phyloP scores from a whole-genome alignment of 2,329 filamentous ascomycete species.

The Ceratocystis diversiconidia region DNA sequence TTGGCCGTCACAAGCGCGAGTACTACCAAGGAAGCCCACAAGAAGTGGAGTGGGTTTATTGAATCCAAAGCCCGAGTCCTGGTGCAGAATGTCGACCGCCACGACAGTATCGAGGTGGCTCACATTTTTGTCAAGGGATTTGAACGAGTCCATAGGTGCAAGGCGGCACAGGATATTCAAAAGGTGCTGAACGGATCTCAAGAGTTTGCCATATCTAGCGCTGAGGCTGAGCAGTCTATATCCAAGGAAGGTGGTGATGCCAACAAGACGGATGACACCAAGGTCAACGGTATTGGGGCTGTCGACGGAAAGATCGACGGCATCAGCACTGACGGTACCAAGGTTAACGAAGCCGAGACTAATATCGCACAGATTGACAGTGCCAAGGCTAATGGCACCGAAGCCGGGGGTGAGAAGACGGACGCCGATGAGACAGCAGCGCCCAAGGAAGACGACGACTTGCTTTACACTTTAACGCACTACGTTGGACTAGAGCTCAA shows the following conservation, averaged over 20 bases:
- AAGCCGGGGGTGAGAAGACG: conserved; percentile 21
- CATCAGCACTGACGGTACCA: too few species aligned
- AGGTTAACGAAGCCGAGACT: too few species aligned
- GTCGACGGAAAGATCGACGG: conserved; percentile 21
- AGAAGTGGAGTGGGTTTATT: conserved; percentile 79
- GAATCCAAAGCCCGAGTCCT: conserved; percentile 85
- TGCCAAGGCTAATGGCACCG: conserved; percentile 18
- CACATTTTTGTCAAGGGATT: conserved; percentile 91
- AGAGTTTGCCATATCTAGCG: conserved; percentile 28
- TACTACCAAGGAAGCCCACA: conserved; percentile 68
- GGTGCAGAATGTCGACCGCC: conserved; percentile 68
- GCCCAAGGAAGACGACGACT: conserved; percentile 21
- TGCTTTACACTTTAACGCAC: conserved; percentile 77
- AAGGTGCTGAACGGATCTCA: conserved; percentile 42
- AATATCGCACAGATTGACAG: too few species aligned
- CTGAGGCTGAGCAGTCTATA: not conserved
- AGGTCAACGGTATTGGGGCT: conserved; percentile 27
- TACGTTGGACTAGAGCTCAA: conserved; percentile 80
- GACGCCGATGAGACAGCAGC: conserved; percentile 23
- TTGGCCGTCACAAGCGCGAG: conserved; percentile 75
- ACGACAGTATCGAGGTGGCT: conserved; percentile 65
- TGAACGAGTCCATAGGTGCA: conserved; percentile 64
- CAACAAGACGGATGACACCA: conserved; percentile 27
- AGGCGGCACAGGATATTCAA: conserved; percentile 35
- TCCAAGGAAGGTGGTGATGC: conserved; percentile 19